Base-by-base conservation (phyloP, 1,139 yeast species). In the Candida sanyaensis region DNA sequence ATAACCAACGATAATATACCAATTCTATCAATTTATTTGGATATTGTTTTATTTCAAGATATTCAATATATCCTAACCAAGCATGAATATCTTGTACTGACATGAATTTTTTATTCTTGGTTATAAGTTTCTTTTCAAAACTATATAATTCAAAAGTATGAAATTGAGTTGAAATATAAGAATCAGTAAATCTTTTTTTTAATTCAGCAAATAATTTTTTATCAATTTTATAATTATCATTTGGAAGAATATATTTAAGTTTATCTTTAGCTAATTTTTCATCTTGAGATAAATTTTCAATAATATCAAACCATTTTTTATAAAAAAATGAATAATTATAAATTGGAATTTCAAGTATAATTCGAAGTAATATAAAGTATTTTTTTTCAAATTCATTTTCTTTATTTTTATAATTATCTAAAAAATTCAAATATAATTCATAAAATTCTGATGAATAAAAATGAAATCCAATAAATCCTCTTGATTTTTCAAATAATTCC, bases 361-460 rank as follows among this genome's bases (percentile, higher is more conserved):
- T 73, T 46, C 91, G 71, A 34, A 91, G 66, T 10, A 90, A 61
- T 41, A 69, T 52, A 50, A 75, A 76, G 51, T 76, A 74, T 49
- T 74, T 75, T 41, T 55, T 45, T n/a, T 55, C 51, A 50, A 63
- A 71, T 11, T 54, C 68, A 50, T 51, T 65, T 62, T 58, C 71
- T 55, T 55, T 78, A 57, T 57, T 61, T 8, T 56, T 43, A 49
- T 72, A 73, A 46, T 64, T 72, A 59, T 60, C 76, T 68, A 73
- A 65, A 50, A 84, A 84, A 7, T 79, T 73, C 37, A 92, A 60
- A 60, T 88, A 92, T 40, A 80, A 61, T 53, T 82, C 85, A 83
- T 96, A 93, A 57, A 92, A 85, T 47, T 84, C 84, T 57, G 82
- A 88, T 12, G 88, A 68, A 57, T 84, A 78, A 58, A 83, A 93